Evolutionary conservation across 768 basidiomycete species (phyloP), one percentile per base, ranked within the genome.

Genomic region (Ephemerocybe angulata): DNA sequence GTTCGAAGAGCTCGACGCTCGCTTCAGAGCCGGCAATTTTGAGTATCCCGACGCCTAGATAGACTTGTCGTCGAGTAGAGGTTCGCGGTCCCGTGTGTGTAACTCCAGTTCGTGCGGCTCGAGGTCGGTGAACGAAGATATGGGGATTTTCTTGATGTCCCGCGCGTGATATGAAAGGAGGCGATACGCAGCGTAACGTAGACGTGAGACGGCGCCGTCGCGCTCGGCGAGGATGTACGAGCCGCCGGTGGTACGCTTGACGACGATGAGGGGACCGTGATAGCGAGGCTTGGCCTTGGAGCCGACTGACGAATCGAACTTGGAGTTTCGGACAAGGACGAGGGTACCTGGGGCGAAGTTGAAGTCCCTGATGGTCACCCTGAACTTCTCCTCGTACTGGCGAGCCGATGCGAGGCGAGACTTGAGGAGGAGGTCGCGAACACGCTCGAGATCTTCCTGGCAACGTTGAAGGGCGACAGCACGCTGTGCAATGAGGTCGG

Each of bases 261-360:
- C 38, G 0, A 76, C 68, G 2, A 67, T 50, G 30, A 67, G 63
- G 0, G 74, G 74, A 12, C 73, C 74, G 7, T 67, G 52, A 51
- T 74, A 75, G 4, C 65, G 22, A n/a, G 65, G 60, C 24, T 60
- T 60, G 4, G 62, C 61, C 40, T 73, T 75, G 2, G 55, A 15
- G 21, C 63, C 60, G 2, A 70, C 51, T 1, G 65, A 58, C n/a
- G 57, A 63, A 17, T 70, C 64, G 4, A 66, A 40, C 1, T 51
- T 17, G 3, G 67, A 64, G 51, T 78, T 75, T 3, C 65, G 47
- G 0, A 74, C 60, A 0, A 78, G 55, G 0, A 73, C 70, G 0
- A 76, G 54, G 1, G 61, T 58, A 27, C 72, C 71, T 2, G 50
- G 53, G 40, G 61, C n/a, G 48, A 63, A 57, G 27, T 64, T 49